Evolutionary conservation across 2,329 filamentous ascomycete species (phyloP).

Genomic region (Fusarium graminum): DNA sequence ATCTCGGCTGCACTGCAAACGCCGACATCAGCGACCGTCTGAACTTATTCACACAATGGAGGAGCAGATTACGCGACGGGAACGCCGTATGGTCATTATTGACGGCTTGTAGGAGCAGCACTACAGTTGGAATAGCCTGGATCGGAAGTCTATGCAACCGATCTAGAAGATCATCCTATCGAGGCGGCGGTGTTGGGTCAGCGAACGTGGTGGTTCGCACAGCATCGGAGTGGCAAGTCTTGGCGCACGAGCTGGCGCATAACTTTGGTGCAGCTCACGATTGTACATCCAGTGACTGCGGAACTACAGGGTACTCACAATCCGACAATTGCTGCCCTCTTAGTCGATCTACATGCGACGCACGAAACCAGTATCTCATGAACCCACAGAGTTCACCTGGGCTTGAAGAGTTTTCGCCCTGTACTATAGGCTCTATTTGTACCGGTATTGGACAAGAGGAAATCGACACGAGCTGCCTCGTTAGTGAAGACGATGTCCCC

Average conservation of each 20-base stretch:
- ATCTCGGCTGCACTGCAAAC: constrained; percentile 73
- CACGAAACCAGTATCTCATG: constrained; percentile 82
- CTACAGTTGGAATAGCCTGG: constrained; percentile 89
- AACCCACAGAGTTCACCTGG: constrained; percentile 80
- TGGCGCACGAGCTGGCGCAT: constrained; percentile 89
- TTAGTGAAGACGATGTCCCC: constrained; percentile 76
- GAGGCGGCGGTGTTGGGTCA: constrained; percentile 83
- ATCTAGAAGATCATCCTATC: constrained; percentile 54
- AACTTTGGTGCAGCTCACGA: constrained; percentile 42
- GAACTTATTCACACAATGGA: constrained; percentile 85
- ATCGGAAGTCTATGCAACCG: constrained; percentile 80
- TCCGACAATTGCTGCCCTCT: constrained; percentile 75
- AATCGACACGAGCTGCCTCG: constrained; percentile 78
- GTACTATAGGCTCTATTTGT: constrained; percentile 88
- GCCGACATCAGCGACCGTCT: constrained; percentile 77
- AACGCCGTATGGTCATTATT: constrained; percentile 91
- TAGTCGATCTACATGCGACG: constrained; percentile 73
- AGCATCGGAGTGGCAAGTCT: constrained; percentile 85
- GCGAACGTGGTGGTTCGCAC: constrained; percentile 83
- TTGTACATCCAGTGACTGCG: constrained; percentile 29
- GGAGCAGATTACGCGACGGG: constrained; percentile 74
- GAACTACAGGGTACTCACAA: not conserved
- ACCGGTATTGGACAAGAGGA: constrained; percentile 79
- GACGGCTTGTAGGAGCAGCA: constrained; percentile 78
- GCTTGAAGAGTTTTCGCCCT: constrained; percentile 82